Conservation (phyloP, 176 grass and related monocot species). For the barley (Hordeum vulgare) region DNA sequence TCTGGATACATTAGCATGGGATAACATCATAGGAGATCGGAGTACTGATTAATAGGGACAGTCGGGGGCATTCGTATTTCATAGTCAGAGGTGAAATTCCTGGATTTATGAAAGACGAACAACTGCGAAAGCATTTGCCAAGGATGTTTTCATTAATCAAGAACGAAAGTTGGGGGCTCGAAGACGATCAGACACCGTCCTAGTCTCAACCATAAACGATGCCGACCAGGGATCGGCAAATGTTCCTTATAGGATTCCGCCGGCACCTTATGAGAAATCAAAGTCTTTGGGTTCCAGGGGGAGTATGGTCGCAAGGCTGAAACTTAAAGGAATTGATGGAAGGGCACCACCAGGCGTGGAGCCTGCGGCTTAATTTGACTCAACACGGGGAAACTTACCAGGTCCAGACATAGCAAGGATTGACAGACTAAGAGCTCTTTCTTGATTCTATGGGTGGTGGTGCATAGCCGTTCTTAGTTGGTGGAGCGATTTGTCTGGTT, state of each 20-base stretch:
- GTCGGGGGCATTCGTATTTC: conserved; percentile 69
- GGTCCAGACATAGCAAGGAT: conserved; percentile 61
- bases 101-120: conserved; percentile 83
- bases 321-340: conserved; percentile 8
- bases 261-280: conserved; percentile 85
- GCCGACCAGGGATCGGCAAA: conserved; percentile 47
- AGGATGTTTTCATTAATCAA: conserved; percentile 81
- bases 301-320: conserved; percentile 58
- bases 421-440: conserved; percentile 18
- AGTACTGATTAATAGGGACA: conserved; percentile 34
- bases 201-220: conserved; percentile 85
- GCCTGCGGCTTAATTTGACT: neutral
- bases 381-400: conserved; percentile 29
- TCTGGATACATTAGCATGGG: conserved; percentile 48
- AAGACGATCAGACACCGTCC: conserved; percentile 64
- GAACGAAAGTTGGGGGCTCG: conserved; percentile 66
- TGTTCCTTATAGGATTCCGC: conserved; percentile 72
- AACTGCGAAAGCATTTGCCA: conserved; percentile 65
- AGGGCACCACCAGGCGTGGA: neutral
- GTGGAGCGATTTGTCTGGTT: too few species aligned
- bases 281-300: conserved; percentile 70
- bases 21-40: conserved; percentile 37
- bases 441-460: too few species aligned
- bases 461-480: too few species aligned
- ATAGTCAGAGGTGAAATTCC: conserved; percentile 84